These are phyloP conservation scores for Prunus armeniaca DNA, from an alignment of 306 rosid species.

Conservation along the genomic window DNA sequence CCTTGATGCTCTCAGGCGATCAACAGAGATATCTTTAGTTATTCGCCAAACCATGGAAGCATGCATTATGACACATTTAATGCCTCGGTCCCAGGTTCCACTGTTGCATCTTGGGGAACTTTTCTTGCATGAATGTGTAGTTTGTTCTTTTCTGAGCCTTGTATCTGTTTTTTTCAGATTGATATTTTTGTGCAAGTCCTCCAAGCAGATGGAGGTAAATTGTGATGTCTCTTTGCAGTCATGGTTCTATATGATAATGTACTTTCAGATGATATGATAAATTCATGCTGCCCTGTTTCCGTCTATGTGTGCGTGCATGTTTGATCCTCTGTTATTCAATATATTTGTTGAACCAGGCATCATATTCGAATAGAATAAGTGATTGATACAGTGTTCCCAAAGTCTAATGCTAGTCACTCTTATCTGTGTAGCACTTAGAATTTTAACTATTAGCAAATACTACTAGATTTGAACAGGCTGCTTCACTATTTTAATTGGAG, in stretches of 20 bases:
- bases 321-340: neutral
- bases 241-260: neutral
- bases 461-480: neutral
- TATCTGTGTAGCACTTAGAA: neutral
- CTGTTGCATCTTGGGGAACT: slow-evolving; percentile 17
- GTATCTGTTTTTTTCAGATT: slow-evolving; percentile 46
- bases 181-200: slow-evolving; percentile 93
- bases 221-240: neutral
- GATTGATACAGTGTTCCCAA: neutral
- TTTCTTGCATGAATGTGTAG: slow-evolving; percentile 14
- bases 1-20: slow-evolving; percentile 58
- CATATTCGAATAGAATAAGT: neutral
- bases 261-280: neutral
- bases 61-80: slow-evolving; percentile 71
- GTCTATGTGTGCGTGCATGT: neutral
- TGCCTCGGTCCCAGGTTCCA: slow-evolving; percentile 91
- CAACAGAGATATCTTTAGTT: slow-evolving; percentile 88
- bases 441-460: neutral
- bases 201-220: slow-evolving; percentile 93
- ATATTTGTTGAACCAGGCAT: neutral
- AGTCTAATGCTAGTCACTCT: neutral
- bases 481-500: neutral
- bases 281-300: neutral
- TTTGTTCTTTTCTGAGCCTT: slow-evolving; percentile 22
- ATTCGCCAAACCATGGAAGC: slow-evolving; percentile 92